Percentiles rank a stretch among this genome's conserved stretches.
phyloP scores from a whole-genome alignment of 805 yeast genomes.

The Candida sphagnicola region DNA sequence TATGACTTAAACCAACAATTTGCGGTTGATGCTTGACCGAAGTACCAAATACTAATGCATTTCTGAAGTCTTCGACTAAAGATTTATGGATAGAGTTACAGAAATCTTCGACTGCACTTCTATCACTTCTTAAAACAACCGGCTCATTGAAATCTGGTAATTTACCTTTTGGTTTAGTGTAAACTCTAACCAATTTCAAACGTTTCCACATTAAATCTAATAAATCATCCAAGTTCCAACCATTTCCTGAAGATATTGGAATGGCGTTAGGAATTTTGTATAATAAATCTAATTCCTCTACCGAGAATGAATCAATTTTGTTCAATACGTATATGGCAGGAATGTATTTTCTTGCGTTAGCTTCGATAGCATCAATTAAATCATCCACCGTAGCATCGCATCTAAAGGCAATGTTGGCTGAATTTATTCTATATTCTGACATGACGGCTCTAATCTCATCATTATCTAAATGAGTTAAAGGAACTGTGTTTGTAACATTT shows the following conservation, averaged over 20 bases:
- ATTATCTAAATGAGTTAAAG: slow-evolving; percentile 83
- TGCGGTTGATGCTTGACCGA: slow-evolving; percentile 98
- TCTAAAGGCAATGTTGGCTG: slow-evolving; percentile 94
- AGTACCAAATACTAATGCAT: slow-evolving; percentile 88
- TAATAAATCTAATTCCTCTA: slow-evolving; percentile 86
- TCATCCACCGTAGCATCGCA: slow-evolving; percentile 99
- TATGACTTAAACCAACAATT: slow-evolving; percentile 83
- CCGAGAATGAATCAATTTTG: slow-evolving; percentile 91
- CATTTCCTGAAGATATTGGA: slow-evolving; percentile 92
- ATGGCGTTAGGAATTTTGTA: slow-evolving; percentile 95
- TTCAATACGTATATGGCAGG: slow-evolving; percentile 94
- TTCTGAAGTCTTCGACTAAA: slow-evolving; percentile 87
- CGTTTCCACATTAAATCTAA: slow-evolving; percentile 94
- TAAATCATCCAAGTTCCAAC: slow-evolving; percentile 96
- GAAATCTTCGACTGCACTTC: slow-evolving; percentile 88
- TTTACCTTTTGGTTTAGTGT: slow-evolving; percentile 94
- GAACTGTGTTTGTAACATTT: slow-evolving; percentile 89
- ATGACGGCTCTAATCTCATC: slow-evolving; percentile 96
- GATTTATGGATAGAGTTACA: slow-evolving; percentile 96
- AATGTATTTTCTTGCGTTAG: slow-evolving; percentile 83
- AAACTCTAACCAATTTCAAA: slow-evolving; percentile 86
- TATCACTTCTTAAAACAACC: slow-evolving; percentile 79
- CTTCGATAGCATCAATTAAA: slow-evolving; percentile 89
- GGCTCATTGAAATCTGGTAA: slow-evolving; percentile 95
- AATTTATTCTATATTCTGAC: slow-evolving; percentile 90